Evolutionary conservation across 2,329 filamentous ascomycete species (phyloP).

Genomic region (Diaporthe ampelina): DNA sequence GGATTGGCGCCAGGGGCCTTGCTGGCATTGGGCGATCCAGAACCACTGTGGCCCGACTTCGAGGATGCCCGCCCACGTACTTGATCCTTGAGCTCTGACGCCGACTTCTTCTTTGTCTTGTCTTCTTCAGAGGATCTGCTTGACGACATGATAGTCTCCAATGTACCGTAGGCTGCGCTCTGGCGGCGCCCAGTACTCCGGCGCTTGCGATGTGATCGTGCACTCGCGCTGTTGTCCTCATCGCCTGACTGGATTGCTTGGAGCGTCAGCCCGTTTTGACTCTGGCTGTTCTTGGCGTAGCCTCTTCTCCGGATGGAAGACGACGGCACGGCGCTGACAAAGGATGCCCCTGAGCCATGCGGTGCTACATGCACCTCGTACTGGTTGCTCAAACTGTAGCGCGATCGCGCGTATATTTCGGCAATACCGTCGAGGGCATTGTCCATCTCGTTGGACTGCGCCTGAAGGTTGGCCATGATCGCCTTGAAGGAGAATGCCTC

Average conservation of each 20-base stretch:
- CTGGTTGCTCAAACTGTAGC: conserved; percentile 76
- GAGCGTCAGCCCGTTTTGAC: conserved; percentile 64
- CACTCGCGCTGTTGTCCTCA: conserved; percentile 55
- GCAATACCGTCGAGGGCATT: conserved; percentile 74
- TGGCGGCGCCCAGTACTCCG: conserved; percentile 59
- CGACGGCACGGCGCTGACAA: conserved; percentile 50
- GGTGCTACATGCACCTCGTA: conserved; percentile 76
- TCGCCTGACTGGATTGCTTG: conserved; percentile 71
- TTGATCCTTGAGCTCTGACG: conserved; percentile 68
- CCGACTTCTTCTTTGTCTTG: conserved; percentile 70
- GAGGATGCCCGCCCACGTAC: conserved; percentile 63
- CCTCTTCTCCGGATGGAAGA: conserved; percentile 44
- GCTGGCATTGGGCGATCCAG: conserved; percentile 44
- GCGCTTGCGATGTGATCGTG: conserved; percentile 55
- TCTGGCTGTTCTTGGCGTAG: conserved; percentile 45
- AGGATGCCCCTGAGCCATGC: conserved; percentile 69
- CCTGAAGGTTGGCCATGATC: conserved; percentile 68
- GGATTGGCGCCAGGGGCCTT: conserved; percentile 42
- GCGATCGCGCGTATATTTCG: conserved; percentile 75
- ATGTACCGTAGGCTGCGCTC: conserved; percentile 71
- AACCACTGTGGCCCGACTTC: conserved; percentile 48
- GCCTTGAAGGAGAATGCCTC: conserved; percentile 76
- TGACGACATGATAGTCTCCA: conserved; percentile 77
- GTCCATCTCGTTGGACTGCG: conserved; percentile 57
- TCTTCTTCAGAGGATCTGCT: conserved; percentile 76